Evolutionary conservation across 2,329 filamentous ascomycete genomes (phyloP), one percentile per base, ranked within the genome.

Genomic region (Mollisia scopiformis): DNA sequence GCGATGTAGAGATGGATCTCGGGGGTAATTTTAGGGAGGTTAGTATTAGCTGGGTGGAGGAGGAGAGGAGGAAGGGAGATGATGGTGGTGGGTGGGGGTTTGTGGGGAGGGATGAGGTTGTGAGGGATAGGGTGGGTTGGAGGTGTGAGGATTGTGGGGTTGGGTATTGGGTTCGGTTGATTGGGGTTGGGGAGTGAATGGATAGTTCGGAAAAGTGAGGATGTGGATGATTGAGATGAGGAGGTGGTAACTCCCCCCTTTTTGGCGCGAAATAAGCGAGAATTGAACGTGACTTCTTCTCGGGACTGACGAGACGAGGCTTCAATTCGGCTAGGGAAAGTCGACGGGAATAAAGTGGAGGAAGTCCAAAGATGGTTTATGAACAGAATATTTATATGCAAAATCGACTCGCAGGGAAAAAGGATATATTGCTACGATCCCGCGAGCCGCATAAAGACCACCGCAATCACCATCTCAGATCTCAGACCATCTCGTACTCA

Each of bases 401-500:
- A 21, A 11, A 21, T 5, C n/a, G 23, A 21, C 16, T 21, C n/a
- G n/a, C n/a, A 19, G 13, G 43, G 11, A 16, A 28, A 16, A 28
- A 25, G 43, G 43, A 47, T 47, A 47, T 47, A 47, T 28, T 47
- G 23, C 39, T 19, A 23, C 10, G 28, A 27, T 23, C 16, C 21
- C 11, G 43, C 43, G 25, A 28, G 11, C 21, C 11, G 21, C 43
- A 47, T 28, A n/a, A 28, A 47, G 27, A 11, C 25, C 21, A 47
- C 28, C 5, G 1, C 23, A 27, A 10, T 16, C 3, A 47, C n/a
- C n/a, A 21, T 27, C 16, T 2, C 13, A 13, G 10, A 5, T 25
- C 55, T 70, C 53, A 74, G 57, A 73, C 64, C 30, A 73, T 64
- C 65, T 75, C 74, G 67, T 73, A 75, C 60, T 69, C 66, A 37